Evolutionary conservation across 1,284 basidiomycete species (phyloP).

Genomic region (Mycocalia duriaeana): DNA sequence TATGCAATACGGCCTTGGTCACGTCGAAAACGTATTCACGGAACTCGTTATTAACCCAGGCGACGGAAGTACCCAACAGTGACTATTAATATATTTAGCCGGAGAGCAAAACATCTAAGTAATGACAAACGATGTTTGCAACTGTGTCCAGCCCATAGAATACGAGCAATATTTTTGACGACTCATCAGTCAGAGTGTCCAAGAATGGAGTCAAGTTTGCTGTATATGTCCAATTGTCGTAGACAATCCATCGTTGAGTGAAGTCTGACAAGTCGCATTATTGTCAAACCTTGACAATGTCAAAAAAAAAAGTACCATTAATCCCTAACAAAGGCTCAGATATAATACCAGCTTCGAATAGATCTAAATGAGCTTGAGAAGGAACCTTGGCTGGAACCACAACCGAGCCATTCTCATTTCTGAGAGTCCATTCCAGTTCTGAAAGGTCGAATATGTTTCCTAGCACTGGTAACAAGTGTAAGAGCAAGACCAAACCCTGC

Average conservation of each 20-base stretch:
- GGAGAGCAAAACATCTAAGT: no score
- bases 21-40: constrained; percentile 52
- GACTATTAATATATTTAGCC: no score
- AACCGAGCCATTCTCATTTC: constrained; percentile 50
- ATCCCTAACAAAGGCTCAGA: constrained; percentile 50
- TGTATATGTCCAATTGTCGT: constrained; percentile 61
- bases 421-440: constrained; percentile 45
- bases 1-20: constrained; percentile 33
- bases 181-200: constrained; percentile 15
- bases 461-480: no score
- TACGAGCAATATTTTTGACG: constrained; percentile 40
- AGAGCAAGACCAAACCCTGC: no score
- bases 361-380: constrained; percentile 52
- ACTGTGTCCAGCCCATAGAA: constrained; percentile 60
- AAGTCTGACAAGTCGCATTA: constrained; percentile 39
- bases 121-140: constrained; percentile 38
- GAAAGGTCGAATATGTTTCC: constrained; percentile 35
- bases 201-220: constrained; percentile 46
- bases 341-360: constrained; percentile 47
- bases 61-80: constrained; percentile 45
- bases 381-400: constrained; percentile 52
- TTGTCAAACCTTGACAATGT: no score
- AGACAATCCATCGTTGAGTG: constrained; percentile 51
- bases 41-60: constrained; percentile 58
- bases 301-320: constrained; percentile 33